Percentiles rank a stretch among this genome's conserved stretches.
Evolutionary conservation across 108 stramenopile genomes (phyloP).

Genomic region (Schizochytrium sp.): DNA sequence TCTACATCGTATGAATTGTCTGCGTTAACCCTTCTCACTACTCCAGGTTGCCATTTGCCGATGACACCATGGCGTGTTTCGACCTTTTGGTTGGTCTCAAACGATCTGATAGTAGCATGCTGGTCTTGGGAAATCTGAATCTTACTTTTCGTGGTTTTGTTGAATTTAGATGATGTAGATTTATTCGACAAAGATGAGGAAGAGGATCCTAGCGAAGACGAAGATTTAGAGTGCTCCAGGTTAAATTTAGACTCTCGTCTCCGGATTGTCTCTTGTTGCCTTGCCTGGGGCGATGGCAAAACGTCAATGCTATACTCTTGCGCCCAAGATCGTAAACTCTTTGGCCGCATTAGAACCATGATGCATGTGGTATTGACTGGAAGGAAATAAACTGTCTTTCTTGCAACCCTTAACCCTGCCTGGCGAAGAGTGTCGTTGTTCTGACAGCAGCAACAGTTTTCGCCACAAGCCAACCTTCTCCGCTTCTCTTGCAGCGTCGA

Average conservation of each 20-base stretch:
- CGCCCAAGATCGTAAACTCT: constrained; percentile 19
- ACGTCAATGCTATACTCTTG: constrained; percentile 38
- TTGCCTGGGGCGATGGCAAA: background rate
- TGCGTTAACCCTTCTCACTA: background rate
- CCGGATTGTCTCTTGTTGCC: background rate
- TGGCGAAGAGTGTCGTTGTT: too few species aligned
- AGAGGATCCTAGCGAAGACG: background rate
- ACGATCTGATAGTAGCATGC: background rate
- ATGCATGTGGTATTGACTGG: background rate
- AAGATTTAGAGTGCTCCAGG: background rate
- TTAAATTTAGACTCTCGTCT: background rate
- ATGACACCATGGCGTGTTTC: background rate
- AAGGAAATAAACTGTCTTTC: too few species aligned
- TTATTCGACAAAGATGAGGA: background rate
- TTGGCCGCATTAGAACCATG: background rate
- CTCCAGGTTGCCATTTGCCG: background rate
- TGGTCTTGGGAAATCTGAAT: background rate
- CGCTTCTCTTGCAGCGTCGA: too few species aligned
- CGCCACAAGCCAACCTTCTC: too few species aligned
- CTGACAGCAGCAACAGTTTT: too few species aligned
- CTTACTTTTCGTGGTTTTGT: background rate
- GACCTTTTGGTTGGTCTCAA: background rate
- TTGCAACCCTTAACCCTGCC: too few species aligned
- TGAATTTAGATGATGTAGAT: background rate
- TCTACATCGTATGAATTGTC: background rate